These are phyloP conservation scores for Musa itinerans DNA, from an alignment of 176 grass and related monocot species.

Conservation along the genomic window DNA sequence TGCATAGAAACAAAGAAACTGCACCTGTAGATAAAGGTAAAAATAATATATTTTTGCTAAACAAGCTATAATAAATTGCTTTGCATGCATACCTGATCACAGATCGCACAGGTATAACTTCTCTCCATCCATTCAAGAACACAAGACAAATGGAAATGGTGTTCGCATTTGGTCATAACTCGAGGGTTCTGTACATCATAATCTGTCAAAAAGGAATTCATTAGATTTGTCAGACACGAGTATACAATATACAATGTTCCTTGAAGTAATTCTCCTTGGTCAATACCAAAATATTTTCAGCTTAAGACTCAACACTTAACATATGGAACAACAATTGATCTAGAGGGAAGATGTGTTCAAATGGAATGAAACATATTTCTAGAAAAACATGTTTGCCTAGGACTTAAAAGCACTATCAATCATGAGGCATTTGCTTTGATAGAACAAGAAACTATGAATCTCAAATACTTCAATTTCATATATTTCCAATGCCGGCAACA, in stretches of 20 bases:
- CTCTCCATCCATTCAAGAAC: slow-evolving; percentile 96
- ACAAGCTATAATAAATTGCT: neutral
- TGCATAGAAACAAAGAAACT: neutral
- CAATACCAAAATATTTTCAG: neutral
- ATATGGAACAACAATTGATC: neutral
- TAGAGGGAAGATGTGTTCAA: neutral
- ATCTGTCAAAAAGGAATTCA: slow-evolving; percentile 32
- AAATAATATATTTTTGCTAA: neutral
- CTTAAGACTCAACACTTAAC: neutral
- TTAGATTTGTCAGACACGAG: neutral
- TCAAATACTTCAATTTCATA: neutral
- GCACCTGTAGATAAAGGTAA: neutral
- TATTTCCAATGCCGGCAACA: neutral
- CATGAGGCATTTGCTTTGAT: too few relatives aligned
- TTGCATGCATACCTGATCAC: slow-evolving; percentile 54
- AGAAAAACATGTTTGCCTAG: neutral
- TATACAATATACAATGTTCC: neutral
- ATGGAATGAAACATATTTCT: neutral
- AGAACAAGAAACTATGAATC: neutral
- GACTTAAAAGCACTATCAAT: neutral
- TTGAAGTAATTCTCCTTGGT: neutral
- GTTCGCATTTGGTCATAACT: slow-evolving; percentile 74
- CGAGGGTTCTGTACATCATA: slow-evolving; percentile 71
- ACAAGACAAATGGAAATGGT: slow-evolving; percentile 83
- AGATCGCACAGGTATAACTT: slow-evolving; percentile 79